Conservation (phyloP, 805 yeast genomes). For the Maudiozyma turicensis region DNA sequence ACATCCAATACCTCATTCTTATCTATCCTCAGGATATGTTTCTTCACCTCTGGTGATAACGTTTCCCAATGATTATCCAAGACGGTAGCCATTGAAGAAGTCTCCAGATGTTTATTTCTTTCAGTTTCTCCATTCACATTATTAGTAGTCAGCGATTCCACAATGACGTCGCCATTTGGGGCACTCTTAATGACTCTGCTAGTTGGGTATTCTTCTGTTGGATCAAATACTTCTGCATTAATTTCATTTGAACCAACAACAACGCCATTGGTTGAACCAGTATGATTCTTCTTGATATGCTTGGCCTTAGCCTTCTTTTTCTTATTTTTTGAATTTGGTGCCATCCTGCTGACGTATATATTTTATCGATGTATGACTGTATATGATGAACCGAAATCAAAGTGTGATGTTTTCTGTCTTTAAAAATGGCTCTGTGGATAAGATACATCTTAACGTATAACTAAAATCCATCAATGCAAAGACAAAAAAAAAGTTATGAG, state of each 20-base stretch:
- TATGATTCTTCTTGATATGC: not conserved
- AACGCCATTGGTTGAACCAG: not conserved
- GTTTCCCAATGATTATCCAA: slow-evolving; percentile 50
- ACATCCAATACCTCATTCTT: slow-evolving; percentile 58
- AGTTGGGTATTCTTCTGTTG: slow-evolving; percentile 57
- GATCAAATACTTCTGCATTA: slow-evolving; percentile 42
- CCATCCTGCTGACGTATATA: slow-evolving; percentile 10
- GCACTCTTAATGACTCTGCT: slow-evolving; percentile 63
- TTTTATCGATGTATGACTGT: not conserved
- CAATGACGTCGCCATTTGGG: slow-evolving; percentile 68
- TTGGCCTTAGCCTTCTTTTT: slow-evolving; percentile 20
- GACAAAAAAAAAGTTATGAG: no score
- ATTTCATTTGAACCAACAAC: slow-evolving; percentile 5
- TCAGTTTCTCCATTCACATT: slow-evolving; percentile 2
- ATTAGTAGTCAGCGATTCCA: slow-evolving; percentile 34
- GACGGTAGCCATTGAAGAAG: slow-evolving; percentile 17
- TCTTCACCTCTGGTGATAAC: slow-evolving; percentile 49
- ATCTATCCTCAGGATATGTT: slow-evolving; percentile 53
- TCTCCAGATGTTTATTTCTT: slow-evolving; percentile 1
- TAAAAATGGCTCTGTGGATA: no score
- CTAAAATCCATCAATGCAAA: no score
- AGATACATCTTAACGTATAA: no score
- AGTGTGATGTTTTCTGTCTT: no score
- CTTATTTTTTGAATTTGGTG: slow-evolving; percentile 20
- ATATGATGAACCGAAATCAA: not conserved